Percentiles rank a stretch among this genome's conserved stretches.
These are phyloP conservation scores for Neonectria coccinea DNA, from an alignment of 2,329 filamentous ascomycete genomes.

Conservation along the genomic window DNA sequence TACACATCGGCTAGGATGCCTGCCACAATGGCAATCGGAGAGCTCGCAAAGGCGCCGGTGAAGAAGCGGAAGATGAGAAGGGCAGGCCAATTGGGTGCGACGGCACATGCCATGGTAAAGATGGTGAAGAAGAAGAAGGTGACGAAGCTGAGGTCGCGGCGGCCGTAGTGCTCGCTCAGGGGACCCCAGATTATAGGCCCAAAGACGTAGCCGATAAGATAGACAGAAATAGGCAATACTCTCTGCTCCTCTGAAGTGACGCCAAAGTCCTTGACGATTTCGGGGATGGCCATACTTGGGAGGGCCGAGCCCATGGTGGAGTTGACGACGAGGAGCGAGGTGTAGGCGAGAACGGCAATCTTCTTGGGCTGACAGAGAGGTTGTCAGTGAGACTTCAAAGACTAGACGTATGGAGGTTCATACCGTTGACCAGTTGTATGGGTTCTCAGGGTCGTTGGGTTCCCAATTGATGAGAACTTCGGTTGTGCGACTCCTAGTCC, in stretches of 20 bases:
- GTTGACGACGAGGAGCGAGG: constrained; percentile 72
- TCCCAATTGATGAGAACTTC: constrained; percentile 59
- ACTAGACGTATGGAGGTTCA: constrained; percentile 14
- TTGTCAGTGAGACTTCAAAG: constrained; percentile 4
- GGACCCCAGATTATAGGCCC: constrained; percentile 73
- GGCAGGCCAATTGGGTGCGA: constrained; percentile 64
- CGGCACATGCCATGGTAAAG: constrained; percentile 67
- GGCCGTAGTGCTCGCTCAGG: constrained; percentile 73
- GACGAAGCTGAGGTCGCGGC: constrained; percentile 58
- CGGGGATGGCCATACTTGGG: constrained; percentile 71
- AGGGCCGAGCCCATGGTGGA: constrained; percentile 74
- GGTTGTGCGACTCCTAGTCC: constrained; percentile 48
- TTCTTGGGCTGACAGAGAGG: constrained; percentile 62
- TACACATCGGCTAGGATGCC: constrained; percentile 77
- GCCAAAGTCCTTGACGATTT: constrained; percentile 68
- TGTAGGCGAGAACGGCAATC: constrained; percentile 63
- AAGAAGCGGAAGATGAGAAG: constrained; percentile 68
- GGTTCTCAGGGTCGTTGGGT: constrained; percentile 62
- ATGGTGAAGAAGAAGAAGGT: constrained; percentile 62
- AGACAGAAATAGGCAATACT: constrained; percentile 72
- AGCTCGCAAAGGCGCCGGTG: constrained; percentile 65
- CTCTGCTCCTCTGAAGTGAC: constrained; percentile 60
- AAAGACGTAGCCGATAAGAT: constrained; percentile 72
- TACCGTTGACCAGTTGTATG: constrained; percentile 63
- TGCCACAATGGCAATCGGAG: constrained; percentile 71